These are phyloP conservation scores for Chlorella sorokiniana DNA, from an alignment of 139 green algal genomes.

Conservation along the genomic window DNA sequence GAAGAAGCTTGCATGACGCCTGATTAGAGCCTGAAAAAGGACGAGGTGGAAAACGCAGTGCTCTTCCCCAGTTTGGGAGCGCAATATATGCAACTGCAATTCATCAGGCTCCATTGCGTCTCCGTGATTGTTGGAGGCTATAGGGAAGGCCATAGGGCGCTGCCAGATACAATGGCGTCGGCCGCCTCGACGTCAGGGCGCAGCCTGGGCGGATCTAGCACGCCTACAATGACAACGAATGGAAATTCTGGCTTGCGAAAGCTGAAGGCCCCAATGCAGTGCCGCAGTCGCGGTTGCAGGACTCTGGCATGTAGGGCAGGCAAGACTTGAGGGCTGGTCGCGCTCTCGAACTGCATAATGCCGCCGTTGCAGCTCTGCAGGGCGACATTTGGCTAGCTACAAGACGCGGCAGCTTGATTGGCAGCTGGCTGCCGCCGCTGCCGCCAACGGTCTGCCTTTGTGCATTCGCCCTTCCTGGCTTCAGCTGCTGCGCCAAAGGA, in stretches of 20 bases:
- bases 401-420: too few species aligned
- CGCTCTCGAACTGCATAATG: neutral
- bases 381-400: too few species aligned
- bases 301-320: constrained; percentile 20
- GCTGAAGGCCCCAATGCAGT: neutral
- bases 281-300: neutral
- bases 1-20: too few species aligned
- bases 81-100: neutral
- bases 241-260: neutral
- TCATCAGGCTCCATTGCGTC: neutral
- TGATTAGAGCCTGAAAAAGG: too few species aligned
- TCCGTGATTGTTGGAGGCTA: neutral
- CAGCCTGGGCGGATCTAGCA: neutral
- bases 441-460: neutral
- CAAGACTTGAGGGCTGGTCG: neutral
- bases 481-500: neutral
- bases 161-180: neutral
- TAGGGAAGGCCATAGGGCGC: neutral
- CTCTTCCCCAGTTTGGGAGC: too few species aligned
- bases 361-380: too few species aligned
- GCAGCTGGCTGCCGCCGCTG: neutral
- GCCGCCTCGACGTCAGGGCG: neutral
- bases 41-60: too few species aligned
- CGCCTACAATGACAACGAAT: too few species aligned
- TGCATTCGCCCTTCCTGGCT: neutral